These are phyloP conservation scores for Anastatica hierochuntica DNA, from an alignment of 345 rosid genomes.

Conservation along the genomic window DNA sequence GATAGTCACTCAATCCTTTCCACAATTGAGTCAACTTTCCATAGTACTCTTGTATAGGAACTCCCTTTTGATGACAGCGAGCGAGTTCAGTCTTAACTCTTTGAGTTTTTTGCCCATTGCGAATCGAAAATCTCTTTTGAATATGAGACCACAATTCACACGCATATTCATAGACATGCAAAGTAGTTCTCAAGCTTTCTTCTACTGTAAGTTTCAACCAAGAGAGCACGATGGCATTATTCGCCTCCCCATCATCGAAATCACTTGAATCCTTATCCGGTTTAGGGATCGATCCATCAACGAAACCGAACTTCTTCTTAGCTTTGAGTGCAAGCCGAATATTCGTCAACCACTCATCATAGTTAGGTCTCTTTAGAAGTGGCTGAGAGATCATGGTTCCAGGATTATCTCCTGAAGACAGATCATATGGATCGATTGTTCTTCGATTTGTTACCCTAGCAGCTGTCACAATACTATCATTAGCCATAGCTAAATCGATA, in stretches of 20 bases:
- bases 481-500: too few species aligned
- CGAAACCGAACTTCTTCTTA: neutral
- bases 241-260: neutral
- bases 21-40: too few species aligned
- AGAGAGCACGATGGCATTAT: neutral
- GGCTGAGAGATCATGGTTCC: too few species aligned
- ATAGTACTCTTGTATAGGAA: neutral
- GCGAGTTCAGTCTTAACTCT: neutral
- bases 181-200: accelerated
- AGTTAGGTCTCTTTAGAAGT: neutral
- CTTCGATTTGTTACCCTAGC: too few species aligned
- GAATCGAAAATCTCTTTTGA: neutral
- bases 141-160: neutral
- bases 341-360: neutral
- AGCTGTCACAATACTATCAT: too few species aligned
- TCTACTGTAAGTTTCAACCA: neutral
- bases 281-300: neutral
- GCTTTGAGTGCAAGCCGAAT: neutral
- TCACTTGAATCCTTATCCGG: neutral
- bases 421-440: neutral
- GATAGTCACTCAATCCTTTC: too few species aligned
- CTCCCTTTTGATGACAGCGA: neutral
- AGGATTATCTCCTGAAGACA: neutral
- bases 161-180: neutral
- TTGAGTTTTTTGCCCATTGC: neutral